phyloP scores from a whole-genome alignment of 768 basidiomycete genomes.

The Cystofilobasidium bisporidii region DNA sequence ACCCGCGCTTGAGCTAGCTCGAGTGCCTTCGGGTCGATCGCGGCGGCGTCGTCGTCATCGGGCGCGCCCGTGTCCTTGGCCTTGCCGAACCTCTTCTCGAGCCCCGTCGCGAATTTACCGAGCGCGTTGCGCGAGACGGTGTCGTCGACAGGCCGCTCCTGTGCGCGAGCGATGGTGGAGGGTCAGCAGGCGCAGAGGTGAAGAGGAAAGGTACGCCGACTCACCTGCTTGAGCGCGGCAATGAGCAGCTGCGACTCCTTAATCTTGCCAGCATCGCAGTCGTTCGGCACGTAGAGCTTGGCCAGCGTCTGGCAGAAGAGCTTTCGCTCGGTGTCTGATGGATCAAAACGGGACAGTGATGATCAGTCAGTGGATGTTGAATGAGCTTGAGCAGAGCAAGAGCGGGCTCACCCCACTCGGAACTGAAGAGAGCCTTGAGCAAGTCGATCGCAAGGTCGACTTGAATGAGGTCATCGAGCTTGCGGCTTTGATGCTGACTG shows the following conservation, averaged over 20 bases:
- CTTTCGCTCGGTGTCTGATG: slow-evolving; percentile 55
- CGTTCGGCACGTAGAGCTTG: slow-evolving; percentile 59
- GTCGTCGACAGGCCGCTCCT: slow-evolving; percentile 57
- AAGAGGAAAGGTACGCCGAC: slow-evolving; percentile 15
- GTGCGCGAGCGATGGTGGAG: slow-evolving; percentile 20
- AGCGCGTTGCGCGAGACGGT: slow-evolving; percentile 58
- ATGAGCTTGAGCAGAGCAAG: too few species aligned
- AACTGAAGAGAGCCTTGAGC: slow-evolving; percentile 47
- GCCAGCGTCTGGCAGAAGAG: slow-evolving; percentile 54
- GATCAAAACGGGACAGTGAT: neutral
- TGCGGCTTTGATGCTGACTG: slow-evolving; percentile 45
- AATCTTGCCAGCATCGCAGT: slow-evolving; percentile 60
- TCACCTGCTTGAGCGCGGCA: slow-evolving; percentile 39
- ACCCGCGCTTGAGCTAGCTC: slow-evolving; percentile 5
- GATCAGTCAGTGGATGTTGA: too few species aligned
- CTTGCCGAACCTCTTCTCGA: slow-evolving; percentile 56
- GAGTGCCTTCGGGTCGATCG: neutral
- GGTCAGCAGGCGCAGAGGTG: slow-evolving; percentile 35
- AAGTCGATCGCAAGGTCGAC: slow-evolving; percentile 54
- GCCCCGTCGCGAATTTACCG: slow-evolving; percentile 54
- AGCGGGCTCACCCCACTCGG: slow-evolving; percentile 26
- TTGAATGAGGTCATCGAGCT: slow-evolving; percentile 44
- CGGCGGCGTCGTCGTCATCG: neutral
- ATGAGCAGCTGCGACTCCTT: slow-evolving; percentile 35
- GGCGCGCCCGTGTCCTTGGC: neutral